Evolutionary conservation across 495 filamentous ascomycete species (phyloP).

Genomic region (Hypoxylon crocopeplum): DNA sequence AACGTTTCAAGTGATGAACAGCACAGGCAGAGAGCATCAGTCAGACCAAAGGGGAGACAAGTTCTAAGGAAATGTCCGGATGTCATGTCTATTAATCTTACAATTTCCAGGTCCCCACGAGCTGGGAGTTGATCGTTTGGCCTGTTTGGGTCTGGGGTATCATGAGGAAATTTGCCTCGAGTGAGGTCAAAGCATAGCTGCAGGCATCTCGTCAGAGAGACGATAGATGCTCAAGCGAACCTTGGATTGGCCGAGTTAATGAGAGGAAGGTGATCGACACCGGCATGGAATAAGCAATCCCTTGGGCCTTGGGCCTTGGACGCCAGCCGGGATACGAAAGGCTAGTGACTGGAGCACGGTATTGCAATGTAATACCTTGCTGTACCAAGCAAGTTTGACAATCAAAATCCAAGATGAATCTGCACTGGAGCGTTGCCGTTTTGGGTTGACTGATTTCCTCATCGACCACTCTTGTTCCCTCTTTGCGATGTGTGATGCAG

Average conservation of each 20-base stretch:
- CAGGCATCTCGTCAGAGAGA: slow-evolving; percentile 24
- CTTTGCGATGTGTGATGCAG: slow-evolving; percentile 9
- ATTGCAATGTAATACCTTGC: slow-evolving; percentile 7
- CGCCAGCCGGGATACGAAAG: slow-evolving; percentile 9
- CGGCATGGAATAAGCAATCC: slow-evolving; percentile 29
- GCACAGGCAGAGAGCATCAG: slow-evolving; percentile 1
- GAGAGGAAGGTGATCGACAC: slow-evolving; percentile 36
- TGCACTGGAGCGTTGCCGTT: slow-evolving; percentile 8
- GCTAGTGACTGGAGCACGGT: slow-evolving; percentile 2
- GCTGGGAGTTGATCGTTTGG: slow-evolving; percentile 15
- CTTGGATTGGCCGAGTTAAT: slow-evolving; percentile 24
- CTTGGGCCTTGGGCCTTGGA: slow-evolving; percentile 1
- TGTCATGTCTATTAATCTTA: slow-evolving; percentile 34
- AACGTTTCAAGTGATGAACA: slow-evolving; percentile 6
- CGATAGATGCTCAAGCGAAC: slow-evolving; percentile 17
- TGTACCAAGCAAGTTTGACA: slow-evolving; percentile 11
- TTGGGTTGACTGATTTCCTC: slow-evolving; percentile 14
- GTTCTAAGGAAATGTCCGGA: slow-evolving; percentile 8
- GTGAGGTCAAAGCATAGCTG: slow-evolving; percentile 36
- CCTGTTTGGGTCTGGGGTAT: slow-evolving; percentile 32
- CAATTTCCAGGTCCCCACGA: slow-evolving; percentile 31
- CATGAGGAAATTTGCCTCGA: slow-evolving; percentile 34
- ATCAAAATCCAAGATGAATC: not conserved
- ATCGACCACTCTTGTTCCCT: not conserved
- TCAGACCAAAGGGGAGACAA: slow-evolving; percentile 3